A percentile compares a stretch with the other conserved stretches of the same genome.
Conservation (phyloP, 768 basidiomycete species). For the Serendipita sp. region DNA sequence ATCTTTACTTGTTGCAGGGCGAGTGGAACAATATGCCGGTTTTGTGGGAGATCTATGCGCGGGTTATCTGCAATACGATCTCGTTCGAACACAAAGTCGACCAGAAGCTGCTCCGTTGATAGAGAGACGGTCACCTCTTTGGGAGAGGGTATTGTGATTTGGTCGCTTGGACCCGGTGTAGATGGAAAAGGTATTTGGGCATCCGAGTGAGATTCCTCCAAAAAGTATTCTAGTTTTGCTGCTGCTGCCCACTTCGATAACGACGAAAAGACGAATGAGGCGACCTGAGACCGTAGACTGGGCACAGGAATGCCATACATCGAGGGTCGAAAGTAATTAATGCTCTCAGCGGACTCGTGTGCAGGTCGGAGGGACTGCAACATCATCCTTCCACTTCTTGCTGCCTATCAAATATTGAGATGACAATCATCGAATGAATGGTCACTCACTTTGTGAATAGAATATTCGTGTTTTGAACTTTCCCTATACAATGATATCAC, state of each 20-base stretch:
- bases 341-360: background rate
- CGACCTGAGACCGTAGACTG: background rate
- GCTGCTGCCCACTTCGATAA: background rate
- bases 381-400: background rate
- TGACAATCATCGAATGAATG: background rate
- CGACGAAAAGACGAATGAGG: background rate
- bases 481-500: background rate
- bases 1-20: background rate
- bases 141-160: background rate
- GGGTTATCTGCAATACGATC: background rate
- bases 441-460: background rate
- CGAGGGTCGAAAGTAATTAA: background rate
- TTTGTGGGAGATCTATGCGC: background rate
- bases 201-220: background rate
- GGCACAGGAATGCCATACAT: background rate
- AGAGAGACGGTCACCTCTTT: background rate
- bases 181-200: background rate
- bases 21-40: background rate
- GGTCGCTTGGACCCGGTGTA: background rate
- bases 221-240: background rate
- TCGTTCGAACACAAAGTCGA: background rate
- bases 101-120: conserved; percentile 1
- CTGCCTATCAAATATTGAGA: background rate
- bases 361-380: background rate
- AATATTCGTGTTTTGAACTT: background rate